A percentile compares a stretch with the other conserved stretches of the same genome.
Conservation (phyloP, 306 rosid genomes). For the Vigna nakashimae region DNA sequence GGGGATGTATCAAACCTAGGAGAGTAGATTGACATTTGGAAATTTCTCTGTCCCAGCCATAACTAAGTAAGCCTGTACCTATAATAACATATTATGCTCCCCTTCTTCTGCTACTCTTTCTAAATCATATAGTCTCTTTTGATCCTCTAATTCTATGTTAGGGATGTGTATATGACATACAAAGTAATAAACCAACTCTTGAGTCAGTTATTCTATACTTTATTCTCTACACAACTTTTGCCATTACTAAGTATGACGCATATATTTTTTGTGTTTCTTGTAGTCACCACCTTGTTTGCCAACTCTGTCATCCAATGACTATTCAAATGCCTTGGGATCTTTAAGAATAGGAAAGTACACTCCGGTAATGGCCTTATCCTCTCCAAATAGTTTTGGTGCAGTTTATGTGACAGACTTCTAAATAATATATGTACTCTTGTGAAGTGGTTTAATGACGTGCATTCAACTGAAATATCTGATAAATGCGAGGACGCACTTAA, state of each 20-base stretch:
- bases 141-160: conserved; percentile 4
- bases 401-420: conserved; percentile 28
- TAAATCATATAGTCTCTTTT: not conserved
- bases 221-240: not conserved
- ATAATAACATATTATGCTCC: not conserved
- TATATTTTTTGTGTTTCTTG: conserved; percentile 43
- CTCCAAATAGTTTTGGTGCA: conserved; percentile 9
- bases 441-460: conserved; percentile 94
- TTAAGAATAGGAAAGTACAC: conserved; percentile 82
- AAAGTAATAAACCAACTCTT: conserved; percentile 15
- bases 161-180: not conserved
- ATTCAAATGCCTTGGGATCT: conserved; percentile 67
- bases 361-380: conserved; percentile 56
- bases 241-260: conserved; percentile 28
- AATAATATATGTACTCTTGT: conserved; percentile 40
- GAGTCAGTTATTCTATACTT: conserved; percentile 16
- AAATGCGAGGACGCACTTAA: conserved; percentile 82
- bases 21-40: not conserved
- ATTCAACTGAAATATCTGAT: conserved; percentile 79
- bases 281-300: conserved; percentile 90
- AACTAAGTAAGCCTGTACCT: not conserved
- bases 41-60: conserved; percentile 12
- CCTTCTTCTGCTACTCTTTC: not conserved
- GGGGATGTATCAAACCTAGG: not conserved
- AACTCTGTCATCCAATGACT: conserved; percentile 58